phyloP scores from a whole-genome alignment of 2,329 filamentous ascomycete genomes.

The Lanzia echinophila region DNA sequence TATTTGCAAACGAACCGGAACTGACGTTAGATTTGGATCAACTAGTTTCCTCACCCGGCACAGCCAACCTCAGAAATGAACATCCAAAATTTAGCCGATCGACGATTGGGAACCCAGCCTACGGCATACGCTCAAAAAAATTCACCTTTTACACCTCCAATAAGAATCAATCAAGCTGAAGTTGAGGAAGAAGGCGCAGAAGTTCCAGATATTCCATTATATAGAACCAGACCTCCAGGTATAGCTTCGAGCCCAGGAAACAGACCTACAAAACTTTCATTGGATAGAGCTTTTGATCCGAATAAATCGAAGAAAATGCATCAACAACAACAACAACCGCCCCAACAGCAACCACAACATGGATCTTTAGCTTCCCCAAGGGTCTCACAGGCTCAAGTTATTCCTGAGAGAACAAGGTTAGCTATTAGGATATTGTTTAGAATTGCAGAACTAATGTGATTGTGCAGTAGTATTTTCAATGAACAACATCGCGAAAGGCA shows the following conservation, averaged over 20 bases:
- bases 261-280: neutral
- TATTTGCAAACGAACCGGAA: neutral
- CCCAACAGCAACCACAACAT: no score
- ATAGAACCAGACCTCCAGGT: constrained; percentile 7
- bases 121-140: neutral
- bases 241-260: neutral
- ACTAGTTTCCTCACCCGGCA: constrained; percentile 8
- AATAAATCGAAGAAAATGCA: neutral
- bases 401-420: neutral
- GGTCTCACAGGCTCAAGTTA: constrained; percentile 2
- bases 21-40: constrained; percentile 1
- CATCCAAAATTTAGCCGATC: constrained; percentile 4
- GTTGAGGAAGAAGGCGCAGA: constrained; percentile 17
- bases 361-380: no score
- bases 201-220: constrained; percentile 21
- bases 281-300: neutral
- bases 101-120: constrained; percentile 1
- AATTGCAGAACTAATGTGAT: neutral
- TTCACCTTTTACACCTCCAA: constrained; percentile 4
- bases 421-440: neutral
- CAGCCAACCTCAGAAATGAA: constrained; percentile 7
- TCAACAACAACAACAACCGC: no score
- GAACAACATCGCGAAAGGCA: constrained; percentile 2
- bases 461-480: constrained; percentile 1
- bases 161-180: constrained; percentile 3